A percentile compares a stretch with the other conserved stretches of the same genome.
Evolutionary conservation across 2,329 filamentous ascomycete species (phyloP).

Genomic region (Diaporthe sp.): DNA sequence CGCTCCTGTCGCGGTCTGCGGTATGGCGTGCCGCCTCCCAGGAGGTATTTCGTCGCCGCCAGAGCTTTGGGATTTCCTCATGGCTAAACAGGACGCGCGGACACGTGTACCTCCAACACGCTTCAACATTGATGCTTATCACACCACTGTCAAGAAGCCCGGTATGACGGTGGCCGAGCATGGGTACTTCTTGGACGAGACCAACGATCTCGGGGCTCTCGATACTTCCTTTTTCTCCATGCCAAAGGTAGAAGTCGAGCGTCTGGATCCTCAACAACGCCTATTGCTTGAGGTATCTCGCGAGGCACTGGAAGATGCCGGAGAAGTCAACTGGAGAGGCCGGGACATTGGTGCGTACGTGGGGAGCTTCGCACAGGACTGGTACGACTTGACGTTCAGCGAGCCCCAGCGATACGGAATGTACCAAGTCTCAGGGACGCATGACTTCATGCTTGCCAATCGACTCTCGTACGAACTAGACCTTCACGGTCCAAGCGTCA

Average conservation of each 20-base stretch:
- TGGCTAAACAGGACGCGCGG: constrained; percentile 43
- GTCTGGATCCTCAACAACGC: constrained; percentile 43
- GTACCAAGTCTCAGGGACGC: constrained; percentile 22
- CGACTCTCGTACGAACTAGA: neutral
- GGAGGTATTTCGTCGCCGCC: constrained; percentile 44
- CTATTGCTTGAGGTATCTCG: constrained; percentile 45
- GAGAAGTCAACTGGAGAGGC: constrained; percentile 39
- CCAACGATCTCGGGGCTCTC: constrained; percentile 10
- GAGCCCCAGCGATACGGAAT: constrained; percentile 49
- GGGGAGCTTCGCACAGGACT: constrained; percentile 42
- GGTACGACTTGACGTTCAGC: constrained; percentile 32
- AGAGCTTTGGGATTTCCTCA: constrained; percentile 49
- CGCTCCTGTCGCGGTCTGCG: constrained; percentile 23
- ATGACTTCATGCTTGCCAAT: neutral
- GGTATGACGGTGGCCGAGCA: constrained; percentile 8
- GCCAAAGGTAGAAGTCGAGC: constrained; percentile 33
- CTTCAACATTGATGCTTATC: constrained; percentile 45
- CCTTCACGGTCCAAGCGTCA: constrained; percentile 45
- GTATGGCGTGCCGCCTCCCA: constrained; percentile 42
- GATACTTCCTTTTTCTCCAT: constrained; percentile 42
- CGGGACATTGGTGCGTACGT: constrained; percentile 44
- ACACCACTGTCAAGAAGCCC: constrained; percentile 19
- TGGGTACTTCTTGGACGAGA: constrained; percentile 41
- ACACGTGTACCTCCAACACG: constrained; percentile 44
- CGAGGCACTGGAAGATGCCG: constrained; percentile 21